These are phyloP conservation scores for Aphanomyces astaci DNA, from an alignment of 352 stramenopile species.

Conservation along the genomic window DNA sequence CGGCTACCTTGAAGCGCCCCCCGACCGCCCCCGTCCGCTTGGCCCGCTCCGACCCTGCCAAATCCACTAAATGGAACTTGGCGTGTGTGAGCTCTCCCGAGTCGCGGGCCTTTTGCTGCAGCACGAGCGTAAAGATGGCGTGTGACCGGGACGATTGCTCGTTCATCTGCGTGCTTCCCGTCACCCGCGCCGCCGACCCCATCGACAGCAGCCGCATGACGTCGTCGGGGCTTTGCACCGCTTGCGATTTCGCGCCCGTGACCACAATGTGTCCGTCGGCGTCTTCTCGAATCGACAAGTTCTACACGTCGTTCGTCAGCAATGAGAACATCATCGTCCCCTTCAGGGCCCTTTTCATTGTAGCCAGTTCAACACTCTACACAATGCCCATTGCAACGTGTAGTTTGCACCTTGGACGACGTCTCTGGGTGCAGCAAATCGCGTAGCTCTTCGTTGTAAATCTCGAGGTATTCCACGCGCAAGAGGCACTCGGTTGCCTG, in stretches of 20 bases:
- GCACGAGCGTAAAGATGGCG: constrained; percentile 83
- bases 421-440: constrained; percentile 89
- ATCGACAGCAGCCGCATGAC: constrained; percentile 78
- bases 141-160: constrained; percentile 85
- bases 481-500: constrained; percentile 74
- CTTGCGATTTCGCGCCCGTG: constrained; percentile 74
- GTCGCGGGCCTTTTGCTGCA: constrained; percentile 56
- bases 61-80: constrained; percentile 94
- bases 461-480: constrained; percentile 94
- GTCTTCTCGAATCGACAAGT: constrained; percentile 73
- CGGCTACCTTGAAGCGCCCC: constrained; percentile 71
- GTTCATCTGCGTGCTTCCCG: constrained; percentile 87
- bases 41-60: constrained; percentile 91
- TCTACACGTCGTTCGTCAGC: constrained; percentile 26
- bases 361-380: too few species aligned
- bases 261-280: constrained; percentile 72
- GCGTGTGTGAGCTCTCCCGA: constrained; percentile 46
- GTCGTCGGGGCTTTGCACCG: constrained; percentile 61
- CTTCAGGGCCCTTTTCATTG: too few species aligned
- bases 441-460: constrained; percentile 97
- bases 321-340: too few species aligned
- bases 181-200: constrained; percentile 66
- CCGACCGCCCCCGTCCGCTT: constrained; percentile 88
- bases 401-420: constrained; percentile 42
- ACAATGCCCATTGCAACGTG: neutral